Percentiles rank a stretch among this genome's conserved stretches.
Conservation (phyloP, 768 basidiomycete genomes). For the Postia placenta region DNA sequence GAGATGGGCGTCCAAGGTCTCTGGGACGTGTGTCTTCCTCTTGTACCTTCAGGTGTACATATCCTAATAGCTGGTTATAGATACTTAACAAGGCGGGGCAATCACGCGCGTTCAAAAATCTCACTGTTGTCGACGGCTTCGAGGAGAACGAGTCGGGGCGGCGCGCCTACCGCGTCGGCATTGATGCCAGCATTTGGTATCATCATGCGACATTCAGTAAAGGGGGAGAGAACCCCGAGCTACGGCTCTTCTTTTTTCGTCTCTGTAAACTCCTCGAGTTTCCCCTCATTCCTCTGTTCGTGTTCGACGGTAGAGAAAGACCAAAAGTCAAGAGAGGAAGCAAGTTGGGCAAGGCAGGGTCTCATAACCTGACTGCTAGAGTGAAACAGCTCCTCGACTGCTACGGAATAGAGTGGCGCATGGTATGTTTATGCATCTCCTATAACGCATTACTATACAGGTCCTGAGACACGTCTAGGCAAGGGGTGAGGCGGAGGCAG, state of each 20-base stretch:
- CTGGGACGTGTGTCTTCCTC: slow-evolving; percentile 15
- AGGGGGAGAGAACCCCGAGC: slow-evolving; percentile 36
- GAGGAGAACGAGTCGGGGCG: slow-evolving; percentile 28
- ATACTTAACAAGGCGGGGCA: slow-evolving; percentile 32
- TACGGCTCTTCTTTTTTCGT: slow-evolving; percentile 39
- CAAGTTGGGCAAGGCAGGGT: slow-evolving; percentile 20
- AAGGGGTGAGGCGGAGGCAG: slow-evolving; percentile 44
- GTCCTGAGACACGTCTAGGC: slow-evolving; percentile 24
- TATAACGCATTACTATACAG: background rate
- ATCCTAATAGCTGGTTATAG: slow-evolving; percentile 15
- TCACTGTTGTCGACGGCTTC: slow-evolving; percentile 35
- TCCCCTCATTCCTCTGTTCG: slow-evolving; percentile 38
- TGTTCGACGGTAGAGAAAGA: slow-evolving; percentile 40
- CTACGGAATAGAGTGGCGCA: slow-evolving; percentile 24
- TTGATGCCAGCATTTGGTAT: slow-evolving; percentile 34
- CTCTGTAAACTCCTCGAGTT: slow-evolving; percentile 29
- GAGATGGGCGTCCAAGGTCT: slow-evolving; percentile 22
- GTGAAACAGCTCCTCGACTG: slow-evolving; percentile 19
- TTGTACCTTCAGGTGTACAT: background rate
- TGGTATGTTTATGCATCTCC: slow-evolving; percentile 12
- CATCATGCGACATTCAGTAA: slow-evolving; percentile 22
- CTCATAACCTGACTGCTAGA: slow-evolving; percentile 14
- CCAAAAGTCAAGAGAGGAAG: slow-evolving; percentile 35
- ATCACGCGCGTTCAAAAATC: slow-evolving; percentile 30
- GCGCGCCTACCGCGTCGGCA: slow-evolving; percentile 34